phyloP scores from a whole-genome alignment of 1,284 basidiomycete species.

The Polyporus tsugae region DNA sequence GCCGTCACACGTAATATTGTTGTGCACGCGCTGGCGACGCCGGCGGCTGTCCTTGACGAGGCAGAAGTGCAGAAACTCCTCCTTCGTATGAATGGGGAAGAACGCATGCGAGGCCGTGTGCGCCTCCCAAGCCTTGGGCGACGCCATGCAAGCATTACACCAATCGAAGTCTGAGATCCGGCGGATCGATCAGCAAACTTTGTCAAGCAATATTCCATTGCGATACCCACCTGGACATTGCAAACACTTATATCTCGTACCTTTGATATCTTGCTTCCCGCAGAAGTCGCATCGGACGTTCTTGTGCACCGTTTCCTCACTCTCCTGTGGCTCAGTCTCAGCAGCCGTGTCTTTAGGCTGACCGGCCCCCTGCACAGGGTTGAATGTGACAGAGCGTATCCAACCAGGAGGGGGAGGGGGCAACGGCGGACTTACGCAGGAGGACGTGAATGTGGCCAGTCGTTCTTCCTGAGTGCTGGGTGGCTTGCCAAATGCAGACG shows the following conservation, averaged over 20 bases:
- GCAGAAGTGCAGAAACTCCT: constrained; percentile 36
- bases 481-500: background rate
- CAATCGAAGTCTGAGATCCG: constrained; percentile 59
- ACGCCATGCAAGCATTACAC: constrained; percentile 63
- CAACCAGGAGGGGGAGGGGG: constrained; percentile 12
- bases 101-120: constrained; percentile 60
- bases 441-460: background rate
- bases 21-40: constrained; percentile 39
- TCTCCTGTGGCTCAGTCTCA: background rate
- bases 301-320: constrained; percentile 38
- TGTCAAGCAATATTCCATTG: too few relatives aligned
- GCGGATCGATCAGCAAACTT: background rate
- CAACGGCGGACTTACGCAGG: background rate
- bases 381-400: constrained; percentile 15
- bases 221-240: constrained; percentile 63
- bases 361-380: constrained; percentile 3
- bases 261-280: constrained; percentile 55
- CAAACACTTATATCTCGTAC: constrained; percentile 75
- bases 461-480: background rate
- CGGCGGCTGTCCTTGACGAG: constrained; percentile 28
- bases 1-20: constrained; percentile 61
- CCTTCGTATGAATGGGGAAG: constrained; percentile 67
- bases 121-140: constrained; percentile 25
- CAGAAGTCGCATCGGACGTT: constrained; percentile 69
- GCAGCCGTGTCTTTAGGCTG: background rate